Percentiles rank a stretch among this genome's conserved stretches.
phyloP scores from a whole-genome alignment of 805 yeast genomes.

The Tanozyma kutaoensis region DNA sequence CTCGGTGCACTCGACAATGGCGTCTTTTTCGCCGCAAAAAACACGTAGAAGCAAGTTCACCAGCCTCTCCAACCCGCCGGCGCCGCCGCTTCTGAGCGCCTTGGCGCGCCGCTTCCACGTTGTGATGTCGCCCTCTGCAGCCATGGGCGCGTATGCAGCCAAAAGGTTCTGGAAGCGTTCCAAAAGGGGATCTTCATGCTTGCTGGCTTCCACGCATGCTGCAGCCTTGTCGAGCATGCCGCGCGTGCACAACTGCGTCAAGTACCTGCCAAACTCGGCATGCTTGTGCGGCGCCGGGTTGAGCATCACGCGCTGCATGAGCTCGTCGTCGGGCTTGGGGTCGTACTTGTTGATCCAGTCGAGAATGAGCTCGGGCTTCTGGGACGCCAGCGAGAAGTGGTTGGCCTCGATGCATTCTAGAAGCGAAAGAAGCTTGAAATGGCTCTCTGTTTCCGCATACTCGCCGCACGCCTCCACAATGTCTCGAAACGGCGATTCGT shows the following conservation, averaged over 20 bases:
- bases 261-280: slow-evolving; percentile 36
- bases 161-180: slow-evolving; percentile 27
- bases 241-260: slow-evolving; percentile 43
- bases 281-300: slow-evolving; percentile 32
- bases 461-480: slow-evolving; percentile 15
- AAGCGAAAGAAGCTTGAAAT: slow-evolving; percentile 33
- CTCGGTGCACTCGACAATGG: slow-evolving; percentile 37
- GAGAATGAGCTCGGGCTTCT: slow-evolving; percentile 29
- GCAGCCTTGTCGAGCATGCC: slow-evolving; percentile 49
- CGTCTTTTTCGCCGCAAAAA: slow-evolving; percentile 33
- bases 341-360: slow-evolving; percentile 64
- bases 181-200: slow-evolving; percentile 27
- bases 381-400: slow-evolving; percentile 24
- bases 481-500: slow-evolving; percentile 12
- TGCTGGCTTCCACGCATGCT: slow-evolving; percentile 29
- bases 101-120: slow-evolving; percentile 34
- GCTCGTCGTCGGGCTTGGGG: slow-evolving; percentile 45
- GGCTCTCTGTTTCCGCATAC: slow-evolving; percentile 13
- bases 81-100: slow-evolving; percentile 10
- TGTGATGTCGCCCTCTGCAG: slow-evolving; percentile 27
- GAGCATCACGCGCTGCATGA: slow-evolving; percentile 33
- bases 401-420: slow-evolving; percentile 46
- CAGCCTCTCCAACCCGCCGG: slow-evolving; percentile 11
- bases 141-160: slow-evolving; percentile 25
- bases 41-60: slow-evolving; percentile 28